These are phyloP conservation scores for Cudoniella acicularis DNA, from an alignment of 495 filamentous ascomycete species.

Conservation along the genomic window DNA sequence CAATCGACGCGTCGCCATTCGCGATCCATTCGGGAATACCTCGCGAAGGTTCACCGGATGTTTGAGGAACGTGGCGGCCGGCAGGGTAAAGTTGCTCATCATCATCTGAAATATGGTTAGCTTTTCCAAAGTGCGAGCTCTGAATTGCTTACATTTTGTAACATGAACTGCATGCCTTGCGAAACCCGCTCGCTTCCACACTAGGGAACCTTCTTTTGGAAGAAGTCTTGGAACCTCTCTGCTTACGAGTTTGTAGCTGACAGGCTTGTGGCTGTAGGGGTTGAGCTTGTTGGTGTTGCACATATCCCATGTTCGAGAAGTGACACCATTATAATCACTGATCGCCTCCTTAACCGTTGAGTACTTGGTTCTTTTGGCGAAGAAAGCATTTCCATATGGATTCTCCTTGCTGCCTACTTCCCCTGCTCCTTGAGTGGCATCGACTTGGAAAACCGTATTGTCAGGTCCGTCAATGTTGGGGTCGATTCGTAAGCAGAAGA, in stretches of 20 bases:
- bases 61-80: conserved; percentile 91
- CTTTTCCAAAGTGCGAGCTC: neutral
- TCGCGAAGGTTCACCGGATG: conserved; percentile 74
- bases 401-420: conserved; percentile 79
- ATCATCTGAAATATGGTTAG: conserved; percentile 47
- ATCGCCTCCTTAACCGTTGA: conserved; percentile 66
- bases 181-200: conserved; percentile 94
- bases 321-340: conserved; percentile 77
- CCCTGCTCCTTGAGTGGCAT: conserved; percentile 61
- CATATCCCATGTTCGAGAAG: conserved; percentile 88
- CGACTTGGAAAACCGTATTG: conserved; percentile 84
- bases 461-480: conserved; percentile 83
- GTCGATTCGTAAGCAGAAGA: conserved; percentile 90
- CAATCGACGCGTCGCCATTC: conserved; percentile 66
- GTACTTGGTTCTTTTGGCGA: conserved; percentile 81
- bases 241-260: conserved; percentile 89
- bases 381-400: conserved; percentile 92
- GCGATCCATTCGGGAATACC: conserved; percentile 84
- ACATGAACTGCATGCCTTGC: conserved; percentile 89
- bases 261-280: conserved; percentile 79
- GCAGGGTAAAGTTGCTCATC: conserved; percentile 90
- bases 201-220: conserved; percentile 79
- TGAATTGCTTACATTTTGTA: conserved; percentile 68
- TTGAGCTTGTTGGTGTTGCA: conserved; percentile 80
- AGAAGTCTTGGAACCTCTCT: conserved; percentile 75